Evolutionary conservation across 768 basidiomycete genomes (phyloP).

Genomic region (Ephemerocybe angulata): DNA sequence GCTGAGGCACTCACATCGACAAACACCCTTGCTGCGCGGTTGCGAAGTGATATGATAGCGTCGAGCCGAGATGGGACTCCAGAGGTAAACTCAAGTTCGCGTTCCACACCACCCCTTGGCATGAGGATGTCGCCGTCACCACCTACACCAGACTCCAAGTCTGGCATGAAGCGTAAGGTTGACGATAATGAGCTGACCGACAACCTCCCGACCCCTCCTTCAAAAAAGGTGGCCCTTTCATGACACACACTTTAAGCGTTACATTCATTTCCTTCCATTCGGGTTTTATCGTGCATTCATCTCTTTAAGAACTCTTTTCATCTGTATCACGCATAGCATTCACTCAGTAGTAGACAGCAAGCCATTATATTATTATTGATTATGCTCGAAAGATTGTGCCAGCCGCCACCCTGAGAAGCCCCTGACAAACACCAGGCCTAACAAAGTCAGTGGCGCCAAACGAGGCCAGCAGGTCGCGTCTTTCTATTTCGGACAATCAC

Average conservation of each 20-base stretch:
- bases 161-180: slow-evolving; percentile 76
- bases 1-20: slow-evolving; percentile 70
- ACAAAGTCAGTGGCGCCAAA: too few relatives aligned
- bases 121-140: slow-evolving; percentile 31
- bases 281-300: background rate
- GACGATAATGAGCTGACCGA: slow-evolving; percentile 29
- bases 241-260: slow-evolving; percentile 4
- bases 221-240: slow-evolving; percentile 61
- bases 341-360: background rate
- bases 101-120: slow-evolving; percentile 36
- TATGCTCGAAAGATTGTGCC: too few relatives aligned
- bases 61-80: slow-evolving; percentile 78
- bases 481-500: too few relatives aligned
- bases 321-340: background rate
- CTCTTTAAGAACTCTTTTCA: background rate
- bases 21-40: slow-evolving; percentile 60
- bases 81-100: slow-evolving; percentile 41
- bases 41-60: slow-evolving; percentile 56
- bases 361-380: background rate
- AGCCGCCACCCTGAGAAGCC: too few relatives aligned
- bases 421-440: too few relatives aligned
- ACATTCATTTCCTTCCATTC: background rate
- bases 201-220: slow-evolving; percentile 54
- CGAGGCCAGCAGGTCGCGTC: too few relatives aligned
- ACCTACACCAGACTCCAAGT: slow-evolving; percentile 46